phyloP scores from a whole-genome alignment of 306 rosid species.

The Glycyrrhiza uralensis region DNA sequence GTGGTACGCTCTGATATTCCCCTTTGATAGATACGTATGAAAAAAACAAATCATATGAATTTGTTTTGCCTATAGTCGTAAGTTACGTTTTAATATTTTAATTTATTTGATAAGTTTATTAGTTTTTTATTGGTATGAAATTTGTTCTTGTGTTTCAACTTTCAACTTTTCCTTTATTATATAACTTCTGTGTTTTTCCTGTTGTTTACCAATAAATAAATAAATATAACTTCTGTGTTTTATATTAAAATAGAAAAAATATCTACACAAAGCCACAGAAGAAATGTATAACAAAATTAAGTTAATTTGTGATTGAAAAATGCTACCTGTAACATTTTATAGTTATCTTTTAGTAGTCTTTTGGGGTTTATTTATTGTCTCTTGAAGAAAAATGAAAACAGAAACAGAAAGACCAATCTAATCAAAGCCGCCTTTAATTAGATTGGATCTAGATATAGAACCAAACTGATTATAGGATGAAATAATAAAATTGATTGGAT shows the following conservation, averaged over 20 bases:
- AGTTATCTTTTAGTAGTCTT: not conserved
- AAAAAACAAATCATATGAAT: too few species aligned
- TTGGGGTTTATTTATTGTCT: not conserved
- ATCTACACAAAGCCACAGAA: not conserved
- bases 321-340: not conserved
- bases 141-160: not conserved
- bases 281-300: too few species aligned
- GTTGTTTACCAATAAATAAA: too few species aligned
- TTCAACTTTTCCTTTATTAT: too few species aligned
- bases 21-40: not conserved
- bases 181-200: too few species aligned
- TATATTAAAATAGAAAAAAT: not conserved
- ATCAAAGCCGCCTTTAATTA: not conserved
- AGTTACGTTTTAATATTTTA: not conserved
- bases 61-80: not conserved
- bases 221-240: too few species aligned
- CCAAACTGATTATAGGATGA: not conserved
- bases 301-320: not conserved
- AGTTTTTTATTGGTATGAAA: not conserved
- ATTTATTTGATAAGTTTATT: not conserved
- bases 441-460: not conserved
- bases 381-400: not conserved
- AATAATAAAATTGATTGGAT: not conserved
- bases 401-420: not conserved
- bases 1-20: constrained; percentile 40